A percentile compares a stretch with the other conserved stretches of the same genome.
Evolutionary conservation across 192 early-diverging fungal genomes (phyloP).

Genomic region (Glomus cerebriforme): DNA sequence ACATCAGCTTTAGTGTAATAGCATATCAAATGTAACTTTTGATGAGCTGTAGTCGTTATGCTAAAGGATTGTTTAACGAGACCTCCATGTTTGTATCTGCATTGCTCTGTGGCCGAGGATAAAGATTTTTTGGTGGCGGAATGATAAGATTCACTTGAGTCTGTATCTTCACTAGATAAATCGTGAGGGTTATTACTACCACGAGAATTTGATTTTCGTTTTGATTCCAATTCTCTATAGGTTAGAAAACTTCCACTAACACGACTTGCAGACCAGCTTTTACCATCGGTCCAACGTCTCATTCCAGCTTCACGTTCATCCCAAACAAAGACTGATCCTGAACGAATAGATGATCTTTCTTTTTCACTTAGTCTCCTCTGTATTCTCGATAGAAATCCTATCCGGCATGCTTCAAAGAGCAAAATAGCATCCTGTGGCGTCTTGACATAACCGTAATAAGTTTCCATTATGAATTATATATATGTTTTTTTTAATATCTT

Average conservation of each 20-base stretch:
- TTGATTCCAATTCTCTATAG: constrained; percentile 81
- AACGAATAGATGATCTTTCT: constrained; percentile 78
- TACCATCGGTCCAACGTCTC: constrained; percentile 91
- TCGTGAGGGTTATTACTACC: constrained; percentile 32
- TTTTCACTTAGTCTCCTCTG: constrained; percentile 81
- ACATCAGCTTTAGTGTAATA: constrained; percentile 88
- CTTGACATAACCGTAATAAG: constrained; percentile 83
- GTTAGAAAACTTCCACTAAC: constrained; percentile 88
- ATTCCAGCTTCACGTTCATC: constrained; percentile 91
- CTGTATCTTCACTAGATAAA: constrained; percentile 37
- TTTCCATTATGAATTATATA: constrained; percentile 57
- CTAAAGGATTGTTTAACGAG: constrained; percentile 89
- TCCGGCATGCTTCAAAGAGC: constrained; percentile 87
- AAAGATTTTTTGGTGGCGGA: constrained; percentile 19
- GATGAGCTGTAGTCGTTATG: constrained; percentile 77
- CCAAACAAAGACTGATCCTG: constrained; percentile 90
- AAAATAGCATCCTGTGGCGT: constrained; percentile 86
- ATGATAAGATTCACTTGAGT: constrained; percentile 33
- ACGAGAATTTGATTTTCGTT: constrained; percentile 52
- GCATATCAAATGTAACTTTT: constrained; percentile 84
- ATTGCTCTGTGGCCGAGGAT: constrained; percentile 37
- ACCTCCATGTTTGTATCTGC: constrained; percentile 74
- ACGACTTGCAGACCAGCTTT: constrained; percentile 85
- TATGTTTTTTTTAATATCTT: neutral
- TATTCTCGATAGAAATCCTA: constrained; percentile 71